A percentile compares a stretch with the other conserved stretches of the same genome.
Conservation (phyloP, 2,329 filamentous ascomycete genomes). For the Neurospora sp. region DNA sequence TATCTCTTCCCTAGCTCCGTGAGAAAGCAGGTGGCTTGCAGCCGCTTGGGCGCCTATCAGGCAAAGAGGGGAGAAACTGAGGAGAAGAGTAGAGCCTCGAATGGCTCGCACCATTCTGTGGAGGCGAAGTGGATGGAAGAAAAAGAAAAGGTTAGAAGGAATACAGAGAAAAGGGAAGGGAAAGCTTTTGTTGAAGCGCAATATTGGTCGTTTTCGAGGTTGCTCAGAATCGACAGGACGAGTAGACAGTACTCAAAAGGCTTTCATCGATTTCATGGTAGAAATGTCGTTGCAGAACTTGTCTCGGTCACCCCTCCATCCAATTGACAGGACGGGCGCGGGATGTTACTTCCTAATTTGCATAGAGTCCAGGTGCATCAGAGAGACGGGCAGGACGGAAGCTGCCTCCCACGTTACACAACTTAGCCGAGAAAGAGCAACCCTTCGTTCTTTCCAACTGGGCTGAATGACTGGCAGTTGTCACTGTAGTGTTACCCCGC, state of each 20-base stretch:
- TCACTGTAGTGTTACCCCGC: neutral
- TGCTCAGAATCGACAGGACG: neutral
- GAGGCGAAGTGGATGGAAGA: neutral
- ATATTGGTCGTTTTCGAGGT: neutral
- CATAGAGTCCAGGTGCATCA: neutral
- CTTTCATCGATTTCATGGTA: neutral
- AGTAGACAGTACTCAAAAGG: neutral
- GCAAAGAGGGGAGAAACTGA: neutral
- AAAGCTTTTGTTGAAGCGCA: neutral
- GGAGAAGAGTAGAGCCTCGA: neutral
- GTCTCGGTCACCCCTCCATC: neutral
- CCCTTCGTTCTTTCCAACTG: neutral
- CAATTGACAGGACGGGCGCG: neutral
- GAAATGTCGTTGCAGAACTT: neutral
- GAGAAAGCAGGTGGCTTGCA: neutral
- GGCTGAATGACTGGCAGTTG: neutral
- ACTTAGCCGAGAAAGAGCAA: neutral
- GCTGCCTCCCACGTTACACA: neutral
- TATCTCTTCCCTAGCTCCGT: neutral
- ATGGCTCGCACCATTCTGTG: neutral
- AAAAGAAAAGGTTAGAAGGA: no score
- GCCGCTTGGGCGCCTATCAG: neutral
- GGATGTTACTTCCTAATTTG: neutral
- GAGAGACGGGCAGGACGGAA: neutral
- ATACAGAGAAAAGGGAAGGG: no score